Conservation (phyloP, 495 filamentous ascomycete genomes). For the Thermochaetoides thermophila region DNA sequence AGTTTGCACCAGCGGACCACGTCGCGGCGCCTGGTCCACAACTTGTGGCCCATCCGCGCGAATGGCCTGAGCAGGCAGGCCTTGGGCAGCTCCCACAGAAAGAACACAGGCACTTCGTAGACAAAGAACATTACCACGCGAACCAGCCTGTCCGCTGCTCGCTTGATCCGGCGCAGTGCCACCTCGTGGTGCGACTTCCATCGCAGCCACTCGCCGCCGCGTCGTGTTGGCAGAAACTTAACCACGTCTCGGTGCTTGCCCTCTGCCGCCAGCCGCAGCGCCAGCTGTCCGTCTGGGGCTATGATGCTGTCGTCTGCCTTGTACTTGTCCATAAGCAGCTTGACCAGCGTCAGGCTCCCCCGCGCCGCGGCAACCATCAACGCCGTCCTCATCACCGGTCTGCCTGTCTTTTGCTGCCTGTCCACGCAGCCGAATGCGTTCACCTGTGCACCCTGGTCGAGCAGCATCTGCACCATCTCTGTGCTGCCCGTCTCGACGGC, state of each 20-base stretch:
- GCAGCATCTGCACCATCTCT: constrained; percentile 16
- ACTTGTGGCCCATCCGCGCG: constrained; percentile 7
- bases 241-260: constrained; percentile 17
- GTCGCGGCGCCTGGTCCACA: constrained; percentile 13
- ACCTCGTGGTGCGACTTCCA: constrained; percentile 13
- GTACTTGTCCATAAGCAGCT: constrained; percentile 12
- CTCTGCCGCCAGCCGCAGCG: constrained; percentile 18
- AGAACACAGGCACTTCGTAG: constrained; percentile 18
- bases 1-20: constrained; percentile 17
- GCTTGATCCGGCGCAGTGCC: constrained; percentile 11
- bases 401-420: neutral
- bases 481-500: constrained; percentile 18
- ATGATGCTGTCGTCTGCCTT: constrained; percentile 16
- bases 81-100: constrained; percentile 18
- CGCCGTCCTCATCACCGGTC: constrained; percentile 13
- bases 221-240: constrained; percentile 13
- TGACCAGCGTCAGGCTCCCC: constrained; percentile 15
- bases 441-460: constrained; percentile 18
- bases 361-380: constrained; percentile 15
- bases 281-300: constrained; percentile 18
- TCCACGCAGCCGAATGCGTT: constrained; percentile 6
- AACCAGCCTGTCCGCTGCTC: constrained; percentile 9
- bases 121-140: constrained; percentile 14
- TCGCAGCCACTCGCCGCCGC: constrained; percentile 19
- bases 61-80: constrained; percentile 15